Evolutionary conservation across 192 early-diverging fungal species (phyloP).

Genomic region (Coemansia sp.): DNA sequence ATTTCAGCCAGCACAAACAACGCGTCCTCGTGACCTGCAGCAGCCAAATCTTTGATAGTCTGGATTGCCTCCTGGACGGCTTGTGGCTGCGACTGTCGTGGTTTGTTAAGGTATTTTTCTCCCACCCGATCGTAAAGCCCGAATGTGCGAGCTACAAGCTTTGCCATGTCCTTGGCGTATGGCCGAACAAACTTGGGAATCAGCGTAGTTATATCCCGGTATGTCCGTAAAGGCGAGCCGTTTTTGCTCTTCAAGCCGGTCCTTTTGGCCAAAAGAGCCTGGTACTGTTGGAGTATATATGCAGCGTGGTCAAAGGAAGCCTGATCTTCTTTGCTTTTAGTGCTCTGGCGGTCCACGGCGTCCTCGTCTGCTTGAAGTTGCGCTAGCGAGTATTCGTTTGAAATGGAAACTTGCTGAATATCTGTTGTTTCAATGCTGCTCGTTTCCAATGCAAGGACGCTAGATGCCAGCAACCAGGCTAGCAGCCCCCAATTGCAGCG

Average conservation of each 20-base stretch:
- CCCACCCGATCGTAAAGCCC: not conserved
- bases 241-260: not conserved
- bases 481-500: slow-evolving; percentile 1
- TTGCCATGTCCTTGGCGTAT: slow-evolving; percentile 1
- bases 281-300: slow-evolving; percentile 16
- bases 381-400: not conserved
- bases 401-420: not conserved
- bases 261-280: not conserved
- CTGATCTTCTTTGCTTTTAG: not conserved
- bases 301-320: slow-evolving; percentile 7
- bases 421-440: not conserved
- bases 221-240: slow-evolving; percentile 4
- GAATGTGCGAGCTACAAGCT: not conserved
- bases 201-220: slow-evolving; percentile 8
- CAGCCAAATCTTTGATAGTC: slow-evolving; percentile 13
- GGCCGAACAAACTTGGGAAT: slow-evolving; percentile 9
- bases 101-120: not conserved
- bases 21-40: slow-evolving; percentile 55
- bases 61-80: slow-evolving; percentile 12
- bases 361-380: not conserved
- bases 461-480: slow-evolving; percentile 4
- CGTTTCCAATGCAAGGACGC: not conserved
- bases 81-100: slow-evolving; percentile 2
- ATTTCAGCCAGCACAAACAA: slow-evolving; percentile 68
- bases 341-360: not conserved